Percentiles rank a stretch among this genome's conserved stretches.
Evolutionary conservation across 2,329 filamentous ascomycete species (phyloP).

Genomic region (Beauveria brongniartii): DNA sequence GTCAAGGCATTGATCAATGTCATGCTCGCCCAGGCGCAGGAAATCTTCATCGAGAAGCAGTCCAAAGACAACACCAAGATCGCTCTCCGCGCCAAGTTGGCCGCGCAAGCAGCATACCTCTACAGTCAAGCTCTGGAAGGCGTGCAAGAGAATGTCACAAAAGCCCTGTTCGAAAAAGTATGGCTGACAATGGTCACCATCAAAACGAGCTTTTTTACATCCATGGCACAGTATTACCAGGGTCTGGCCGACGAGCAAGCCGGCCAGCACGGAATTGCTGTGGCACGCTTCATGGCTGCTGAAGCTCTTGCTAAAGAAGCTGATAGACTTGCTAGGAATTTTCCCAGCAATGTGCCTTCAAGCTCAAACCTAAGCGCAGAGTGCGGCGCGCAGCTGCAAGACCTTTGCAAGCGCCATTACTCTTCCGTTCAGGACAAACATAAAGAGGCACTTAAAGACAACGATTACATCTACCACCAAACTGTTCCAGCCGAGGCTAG

Average conservation of each 20-base stretch:
- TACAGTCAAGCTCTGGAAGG: conserved; percentile 85
- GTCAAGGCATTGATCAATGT: conserved; percentile 90
- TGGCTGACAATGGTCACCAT: conserved; percentile 79
- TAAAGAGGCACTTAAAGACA: conserved; percentile 73
- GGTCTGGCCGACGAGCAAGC: conserved; percentile 84
- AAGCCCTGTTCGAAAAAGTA: conserved; percentile 86
- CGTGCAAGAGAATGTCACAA: conserved; percentile 84
- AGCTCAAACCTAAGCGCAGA: conserved; percentile 80
- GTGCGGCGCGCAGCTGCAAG: conserved; percentile 63
- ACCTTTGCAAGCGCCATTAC: conserved; percentile 76
- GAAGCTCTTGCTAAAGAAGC: conserved; percentile 74
- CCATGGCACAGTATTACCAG: conserved; percentile 89
- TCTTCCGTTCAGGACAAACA: conserved; percentile 76
- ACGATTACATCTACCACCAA: conserved; percentile 98
- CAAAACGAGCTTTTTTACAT: conserved; percentile 76
- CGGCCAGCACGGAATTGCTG: conserved; percentile 76
- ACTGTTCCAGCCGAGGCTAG: conserved; percentile 79
- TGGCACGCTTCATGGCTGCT: conserved; percentile 74
- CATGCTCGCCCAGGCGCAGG: conserved; percentile 91
- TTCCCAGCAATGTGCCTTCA: conserved; percentile 70
- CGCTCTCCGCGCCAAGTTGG: conserved; percentile 82
- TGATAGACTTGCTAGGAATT: conserved; percentile 64
- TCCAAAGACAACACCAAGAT: conserved; percentile 88
- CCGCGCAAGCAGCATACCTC: conserved; percentile 80
- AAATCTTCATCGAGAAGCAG: conserved; percentile 96